Evolutionary conservation across 2,329 filamentous ascomycete species (phyloP), one percentile per base, ranked within the genome.

Genomic region (Cladophialophora chaetospira): DNA sequence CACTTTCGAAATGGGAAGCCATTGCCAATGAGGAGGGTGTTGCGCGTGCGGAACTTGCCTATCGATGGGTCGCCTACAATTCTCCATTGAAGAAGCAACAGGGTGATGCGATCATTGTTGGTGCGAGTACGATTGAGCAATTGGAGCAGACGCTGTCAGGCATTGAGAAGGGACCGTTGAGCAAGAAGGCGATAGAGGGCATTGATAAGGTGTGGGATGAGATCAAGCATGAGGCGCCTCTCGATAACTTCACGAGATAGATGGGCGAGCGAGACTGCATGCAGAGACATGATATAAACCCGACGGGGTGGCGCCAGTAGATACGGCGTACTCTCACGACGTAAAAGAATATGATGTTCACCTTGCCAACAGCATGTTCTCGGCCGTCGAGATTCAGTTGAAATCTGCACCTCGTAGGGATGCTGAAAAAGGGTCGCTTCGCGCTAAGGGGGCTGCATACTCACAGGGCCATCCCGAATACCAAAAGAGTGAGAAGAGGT

Each of bases 61-160:
- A 72, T 17, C 70, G 71, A 26, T 73, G 72, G 71, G 57, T 70
- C 6, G 63, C 65, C 10, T 69, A 70, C 54, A 68, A 73, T 54
- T 73, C 66, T 3, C 51, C 53, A 10, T 43, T 72, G 45, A 60
- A 56, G 9, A 64, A 66, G 4, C 63, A 65, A 4, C 63, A 73
- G 19, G 67, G 68, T 9, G 65, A 66, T 29, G 63, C 48, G 5
- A 52, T 74, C 17, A 63, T 76, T 13, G 28, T 75, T 4, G 72
- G 73, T 0, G 71, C 72, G 2, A 73, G 71, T 48, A 67, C 61
- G 17, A 54, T 51, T 5, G 51, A 62, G 11, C 71, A 75, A 53
- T 53, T 75, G 3, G 49, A 68, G 11, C 66, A 71, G 53, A 72
- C 67, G 21, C 47, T 64, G 36, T 28, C 26, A 13, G 57, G 52